Evolutionary conservation across 2,329 filamentous ascomycete species (phyloP).

Genomic region (Aspergillus texensis): DNA sequence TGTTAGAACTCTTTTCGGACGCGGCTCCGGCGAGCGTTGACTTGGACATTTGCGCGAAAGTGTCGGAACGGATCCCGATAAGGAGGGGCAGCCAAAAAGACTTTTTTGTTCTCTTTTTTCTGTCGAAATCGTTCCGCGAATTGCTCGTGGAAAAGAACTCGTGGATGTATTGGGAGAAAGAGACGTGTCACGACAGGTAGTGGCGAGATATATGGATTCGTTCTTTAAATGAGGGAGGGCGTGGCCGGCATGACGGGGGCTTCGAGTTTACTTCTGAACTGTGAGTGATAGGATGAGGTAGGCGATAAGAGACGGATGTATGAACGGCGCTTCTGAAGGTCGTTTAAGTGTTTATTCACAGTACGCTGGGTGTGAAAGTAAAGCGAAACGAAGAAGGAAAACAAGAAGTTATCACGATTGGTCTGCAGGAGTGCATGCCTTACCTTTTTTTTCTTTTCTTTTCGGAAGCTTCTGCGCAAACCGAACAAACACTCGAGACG

Average conservation of each 20-base stretch:
- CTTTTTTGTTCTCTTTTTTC: too few relatives aligned
- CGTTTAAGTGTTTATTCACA: background rate
- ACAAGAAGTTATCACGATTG: background rate
- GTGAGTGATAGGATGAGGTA: background rate
- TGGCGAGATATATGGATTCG: slow-evolving; percentile 6
- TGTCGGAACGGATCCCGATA: background rate
- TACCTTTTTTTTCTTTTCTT: slow-evolving; percentile 5
- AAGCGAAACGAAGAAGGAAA: background rate
- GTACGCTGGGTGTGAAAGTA: background rate
- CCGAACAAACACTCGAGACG: slow-evolving; percentile 10
- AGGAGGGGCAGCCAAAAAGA: background rate
- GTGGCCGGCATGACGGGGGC: slow-evolving; percentile 7
- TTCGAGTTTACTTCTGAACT: background rate
- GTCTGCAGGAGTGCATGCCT: background rate
- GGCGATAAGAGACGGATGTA: background rate
- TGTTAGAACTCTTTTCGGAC: slow-evolving; percentile 12
- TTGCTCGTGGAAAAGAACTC: background rate
- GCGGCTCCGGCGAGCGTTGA: slow-evolving; percentile 13
- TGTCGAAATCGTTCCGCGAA: background rate
- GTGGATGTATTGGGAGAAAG: background rate
- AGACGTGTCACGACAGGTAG: background rate
- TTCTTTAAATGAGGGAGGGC: slow-evolving; percentile 10
- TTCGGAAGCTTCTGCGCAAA: slow-evolving; percentile 9
- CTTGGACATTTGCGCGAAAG: slow-evolving; percentile 17
- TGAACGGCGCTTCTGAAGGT: background rate